Conservation (phyloP, 2,329 filamentous ascomycete genomes). For the Neonectria coccinea region DNA sequence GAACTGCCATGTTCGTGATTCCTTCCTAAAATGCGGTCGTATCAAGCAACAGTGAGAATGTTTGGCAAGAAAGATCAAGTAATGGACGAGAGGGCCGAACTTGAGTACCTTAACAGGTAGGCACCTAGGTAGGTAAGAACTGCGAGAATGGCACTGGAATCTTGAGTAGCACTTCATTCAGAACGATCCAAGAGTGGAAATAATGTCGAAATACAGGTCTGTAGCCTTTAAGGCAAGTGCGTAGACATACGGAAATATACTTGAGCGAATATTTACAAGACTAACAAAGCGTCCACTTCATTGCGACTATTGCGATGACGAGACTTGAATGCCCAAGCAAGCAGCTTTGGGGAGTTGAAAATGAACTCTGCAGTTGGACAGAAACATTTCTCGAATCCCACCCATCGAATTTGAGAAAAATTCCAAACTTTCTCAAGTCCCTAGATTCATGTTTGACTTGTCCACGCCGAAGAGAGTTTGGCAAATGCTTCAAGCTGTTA, state of each 20-base stretch:
- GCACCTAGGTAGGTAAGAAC: too few relatives aligned
- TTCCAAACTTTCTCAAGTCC: too few relatives aligned
- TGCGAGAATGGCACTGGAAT: too few relatives aligned
- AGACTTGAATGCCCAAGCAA: neutral
- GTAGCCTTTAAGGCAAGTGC: too few relatives aligned
- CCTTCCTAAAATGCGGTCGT: neutral
- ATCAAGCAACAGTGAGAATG: neutral
- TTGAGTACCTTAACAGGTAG: neutral
- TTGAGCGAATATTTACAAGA: too few relatives aligned
- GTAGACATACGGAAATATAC: too few relatives aligned
- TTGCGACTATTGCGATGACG: neutral
- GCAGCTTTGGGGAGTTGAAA: neutral
- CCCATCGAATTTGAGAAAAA: too few relatives aligned
- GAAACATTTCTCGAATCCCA: neutral
- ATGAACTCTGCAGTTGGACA: neutral
- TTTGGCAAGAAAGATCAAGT: neutral
- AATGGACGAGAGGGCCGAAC: neutral
- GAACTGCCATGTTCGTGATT: neutral
- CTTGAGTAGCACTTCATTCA: too few relatives aligned
- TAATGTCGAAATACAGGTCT: too few relatives aligned
- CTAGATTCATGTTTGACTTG: too few relatives aligned
- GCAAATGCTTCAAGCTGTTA: neutral
- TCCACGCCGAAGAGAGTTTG: neutral
- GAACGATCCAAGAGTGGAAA: too few relatives aligned
- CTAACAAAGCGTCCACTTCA: too few relatives aligned